Evolutionary conservation across 495 filamentous ascomycete species (phyloP).

Genomic region (Gamarada debralockiae): DNA sequence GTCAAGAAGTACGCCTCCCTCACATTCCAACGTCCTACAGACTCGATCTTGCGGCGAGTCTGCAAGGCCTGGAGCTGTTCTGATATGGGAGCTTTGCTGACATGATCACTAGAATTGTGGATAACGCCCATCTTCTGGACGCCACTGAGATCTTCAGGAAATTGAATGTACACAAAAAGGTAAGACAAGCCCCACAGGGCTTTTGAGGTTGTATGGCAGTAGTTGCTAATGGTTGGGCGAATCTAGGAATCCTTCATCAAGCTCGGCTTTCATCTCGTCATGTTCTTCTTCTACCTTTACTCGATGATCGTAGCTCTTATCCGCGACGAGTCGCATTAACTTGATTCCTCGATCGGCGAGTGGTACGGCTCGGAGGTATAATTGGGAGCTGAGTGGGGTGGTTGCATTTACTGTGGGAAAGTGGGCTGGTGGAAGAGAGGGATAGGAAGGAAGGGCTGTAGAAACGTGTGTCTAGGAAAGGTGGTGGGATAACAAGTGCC

Average conservation of each 20-base stretch:
- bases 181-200: slow-evolving; percentile 25
- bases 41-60: background rate
- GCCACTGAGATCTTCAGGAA: slow-evolving; percentile 99
- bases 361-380: slow-evolving; percentile 14
- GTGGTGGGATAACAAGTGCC: slow-evolving; percentile 16
- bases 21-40: background rate
- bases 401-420: background rate
- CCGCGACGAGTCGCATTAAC: slow-evolving; percentile 85
- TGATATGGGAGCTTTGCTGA: slow-evolving; percentile 23
- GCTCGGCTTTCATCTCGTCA: slow-evolving; percentile 95
- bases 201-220: background rate
- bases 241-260: slow-evolving; percentile 96
- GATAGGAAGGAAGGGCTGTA: background rate
- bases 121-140: slow-evolving; percentile 94
- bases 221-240: background rate
- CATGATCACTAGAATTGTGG: slow-evolving; percentile 67
- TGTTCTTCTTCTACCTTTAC: slow-evolving; percentile 99
- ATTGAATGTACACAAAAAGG: slow-evolving; percentile 99
- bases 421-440: background rate
- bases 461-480: slow-evolving; percentile 3
- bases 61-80: background rate
- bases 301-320: slow-evolving; percentile 95
- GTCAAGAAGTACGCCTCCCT: slow-evolving; percentile 78
- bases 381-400: slow-evolving; percentile 1
- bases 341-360: slow-evolving; percentile 12